Evolutionary conservation across 179 eudicot genomes (phyloP).

Genomic region (Camellia oleifera): DNA sequence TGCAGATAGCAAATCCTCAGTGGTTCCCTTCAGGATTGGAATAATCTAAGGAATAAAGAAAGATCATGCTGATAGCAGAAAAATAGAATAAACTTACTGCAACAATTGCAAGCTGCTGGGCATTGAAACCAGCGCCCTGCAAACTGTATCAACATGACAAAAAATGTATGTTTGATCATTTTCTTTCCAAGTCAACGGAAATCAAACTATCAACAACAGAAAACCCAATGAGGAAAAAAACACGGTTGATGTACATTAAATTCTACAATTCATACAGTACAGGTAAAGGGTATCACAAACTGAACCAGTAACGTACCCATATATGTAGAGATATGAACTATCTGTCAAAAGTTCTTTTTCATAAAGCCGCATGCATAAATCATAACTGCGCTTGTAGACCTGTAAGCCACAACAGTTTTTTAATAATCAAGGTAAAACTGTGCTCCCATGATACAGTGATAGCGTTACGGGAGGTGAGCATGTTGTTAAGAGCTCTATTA

Average conservation of each 20-base stretch:
- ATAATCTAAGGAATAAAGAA: neutral
- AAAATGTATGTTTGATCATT: neutral
- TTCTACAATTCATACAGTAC: too few relatives aligned
- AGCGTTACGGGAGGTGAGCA: neutral
- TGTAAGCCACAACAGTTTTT: slow-evolving; percentile 24
- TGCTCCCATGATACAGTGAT: too few relatives aligned
- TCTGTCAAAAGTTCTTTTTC: slow-evolving; percentile 90
- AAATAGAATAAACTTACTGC: slow-evolving; percentile 55
- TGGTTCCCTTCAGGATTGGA: neutral
- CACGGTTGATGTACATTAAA: neutral
- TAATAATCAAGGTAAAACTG: slow-evolving; percentile 7
- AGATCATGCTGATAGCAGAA: neutral
- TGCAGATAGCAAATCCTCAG: neutral
- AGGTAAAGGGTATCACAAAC: neutral
- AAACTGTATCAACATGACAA: slow-evolving; percentile 48
- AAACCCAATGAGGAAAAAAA: neutral
- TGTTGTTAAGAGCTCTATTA: neutral
- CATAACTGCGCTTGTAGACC: slow-evolving; percentile 90
- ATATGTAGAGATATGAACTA: slow-evolving; percentile 71
- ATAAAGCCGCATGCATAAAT: slow-evolving; percentile 81
- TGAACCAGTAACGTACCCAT: slow-evolving; percentile 57
- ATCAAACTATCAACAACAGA: neutral
- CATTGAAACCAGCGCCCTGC: slow-evolving; percentile 68
- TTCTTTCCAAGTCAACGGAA: neutral
- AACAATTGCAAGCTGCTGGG: slow-evolving; percentile 87